Percentiles rank a stretch among this genome's conserved stretches.
These are phyloP conservation scores for Pseudogymnoascus sp. DNA, from an alignment of 2,329 filamentous ascomycete species.

Conservation along the genomic window DNA sequence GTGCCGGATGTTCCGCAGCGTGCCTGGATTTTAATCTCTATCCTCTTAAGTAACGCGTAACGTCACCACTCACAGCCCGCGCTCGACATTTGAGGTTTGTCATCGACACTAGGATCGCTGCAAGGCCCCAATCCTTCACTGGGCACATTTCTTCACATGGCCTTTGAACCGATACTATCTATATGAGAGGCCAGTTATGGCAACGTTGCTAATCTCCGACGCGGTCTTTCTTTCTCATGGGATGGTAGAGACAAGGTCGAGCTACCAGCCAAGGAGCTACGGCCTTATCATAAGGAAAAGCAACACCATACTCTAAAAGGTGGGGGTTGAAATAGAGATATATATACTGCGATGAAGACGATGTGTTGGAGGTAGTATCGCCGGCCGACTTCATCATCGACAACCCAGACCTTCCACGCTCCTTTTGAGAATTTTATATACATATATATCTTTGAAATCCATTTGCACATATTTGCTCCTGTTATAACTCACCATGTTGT, in stretches of 20 bases:
- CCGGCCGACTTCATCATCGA: constrained; percentile 6
- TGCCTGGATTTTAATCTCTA: constrained; percentile 5
- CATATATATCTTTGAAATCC: neutral
- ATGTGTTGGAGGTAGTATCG: neutral
- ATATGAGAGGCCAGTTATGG: neutral
- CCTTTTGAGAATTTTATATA: neutral
- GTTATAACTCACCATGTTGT: neutral
- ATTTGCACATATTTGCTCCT: neutral
- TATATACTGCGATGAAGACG: neutral
- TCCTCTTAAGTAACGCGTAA: neutral
- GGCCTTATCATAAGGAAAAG: neutral
- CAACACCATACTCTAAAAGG: neutral
- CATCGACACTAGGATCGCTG: neutral
- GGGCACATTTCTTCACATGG: neutral
- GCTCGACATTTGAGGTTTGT: neutral
- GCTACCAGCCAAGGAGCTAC: constrained; percentile 1
- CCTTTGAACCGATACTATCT: neutral
- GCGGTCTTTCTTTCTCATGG: neutral
- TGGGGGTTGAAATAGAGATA: neutral
- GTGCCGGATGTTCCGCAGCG: neutral
- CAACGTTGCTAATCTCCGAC: constrained; percentile 1
- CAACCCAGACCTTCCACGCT: neutral
- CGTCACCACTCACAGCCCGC: neutral
- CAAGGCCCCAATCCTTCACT: neutral
- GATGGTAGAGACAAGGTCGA: neutral